Evolutionary conservation across 2,329 filamentous ascomycete genomes (phyloP), one percentile per base, ranked within the genome.

Genomic region (Exophiala aquamarina): DNA sequence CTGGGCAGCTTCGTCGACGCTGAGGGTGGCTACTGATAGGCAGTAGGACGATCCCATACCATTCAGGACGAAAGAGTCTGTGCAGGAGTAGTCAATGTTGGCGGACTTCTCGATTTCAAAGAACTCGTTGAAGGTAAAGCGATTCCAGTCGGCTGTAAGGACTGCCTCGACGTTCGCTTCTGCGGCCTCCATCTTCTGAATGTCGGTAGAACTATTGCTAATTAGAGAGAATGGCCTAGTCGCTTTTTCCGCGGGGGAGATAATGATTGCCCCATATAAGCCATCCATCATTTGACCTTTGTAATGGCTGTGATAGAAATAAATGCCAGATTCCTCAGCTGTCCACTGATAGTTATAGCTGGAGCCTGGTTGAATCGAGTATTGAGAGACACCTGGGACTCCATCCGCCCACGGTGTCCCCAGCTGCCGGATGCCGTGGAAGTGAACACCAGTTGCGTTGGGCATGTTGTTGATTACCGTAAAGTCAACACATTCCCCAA

Each of bases 361-460:
- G 2, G 73, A 68, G 1, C 80, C 81, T 0, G 85, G 81, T 0
- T 79, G 73, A 37, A 89, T 83, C 0, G 78, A 74, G 52, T 83
- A 87, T 61, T 87, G 85, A 0, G 79, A 84, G 4, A 87, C 75
- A 28, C 79, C 83, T 0, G 81, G 73, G 1, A 84, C 78, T 0
- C 87, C 87, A 59, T 92, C 87, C 83, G 89, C 87, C 47, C 76
- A 75, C 48, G 82, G 87, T 0, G 85, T 87, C 9, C 84, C 85
- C 55, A 87, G 87, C 61, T 89, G 86, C 60, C 82, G 89, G 53
- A 92, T 75, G 13, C 87, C 87, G 57, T 92, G 87, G 64, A 87
- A 91, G 62, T 92, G 87, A 3, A 91, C 72, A 31, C 84, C 85
- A 11, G 76, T 78, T 56, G 78, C 65, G 55, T 89, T 86, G 10